phyloP scores from a whole-genome alignment of 495 filamentous ascomycete genomes.

The Penicillium pulvis region DNA sequence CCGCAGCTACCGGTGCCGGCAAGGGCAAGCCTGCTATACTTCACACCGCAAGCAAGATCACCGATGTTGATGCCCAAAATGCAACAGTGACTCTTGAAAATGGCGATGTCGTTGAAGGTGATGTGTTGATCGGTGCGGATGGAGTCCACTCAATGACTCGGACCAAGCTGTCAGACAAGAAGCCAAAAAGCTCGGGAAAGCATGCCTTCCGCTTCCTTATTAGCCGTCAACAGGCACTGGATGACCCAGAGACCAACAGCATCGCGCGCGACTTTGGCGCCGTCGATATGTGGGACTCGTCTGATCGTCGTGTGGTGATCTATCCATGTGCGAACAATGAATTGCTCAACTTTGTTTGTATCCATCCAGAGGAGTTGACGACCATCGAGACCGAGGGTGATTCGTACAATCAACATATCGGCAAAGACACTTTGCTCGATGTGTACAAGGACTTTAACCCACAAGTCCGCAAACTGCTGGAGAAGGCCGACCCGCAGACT shows the following conservation, averaged over 20 bases:
- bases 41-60: conserved; percentile 45
- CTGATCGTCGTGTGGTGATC: conserved; percentile 57
- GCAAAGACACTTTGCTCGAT: conserved; percentile 48
- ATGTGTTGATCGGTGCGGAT: conserved; percentile 54
- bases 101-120: conserved; percentile 39
- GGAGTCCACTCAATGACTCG: conserved; percentile 54
- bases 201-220: conserved; percentile 66
- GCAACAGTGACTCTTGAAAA: conserved; percentile 45
- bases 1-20: conserved; percentile 39
- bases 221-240: conserved; percentile 39
- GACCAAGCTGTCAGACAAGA: conserved; percentile 41
- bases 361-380: conserved; percentile 54
- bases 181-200: conserved; percentile 52
- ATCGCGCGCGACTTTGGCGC: conserved; percentile 42
- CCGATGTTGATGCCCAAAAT: conserved; percentile 43
- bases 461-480: conserved; percentile 43
- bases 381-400: conserved; percentile 27
- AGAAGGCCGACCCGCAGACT: conserved; percentile 49
- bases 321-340: conserved; percentile 60
- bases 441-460: conserved; percentile 55
- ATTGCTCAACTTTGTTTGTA: conserved; percentile 61
- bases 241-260: conserved; percentile 48
- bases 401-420: conserved; percentile 51
- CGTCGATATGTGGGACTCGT: conserved; percentile 51
- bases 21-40: conserved; percentile 44